phyloP scores from a whole-genome alignment of 768 basidiomycete genomes.

The Dacryopinax spathularia region DNA sequence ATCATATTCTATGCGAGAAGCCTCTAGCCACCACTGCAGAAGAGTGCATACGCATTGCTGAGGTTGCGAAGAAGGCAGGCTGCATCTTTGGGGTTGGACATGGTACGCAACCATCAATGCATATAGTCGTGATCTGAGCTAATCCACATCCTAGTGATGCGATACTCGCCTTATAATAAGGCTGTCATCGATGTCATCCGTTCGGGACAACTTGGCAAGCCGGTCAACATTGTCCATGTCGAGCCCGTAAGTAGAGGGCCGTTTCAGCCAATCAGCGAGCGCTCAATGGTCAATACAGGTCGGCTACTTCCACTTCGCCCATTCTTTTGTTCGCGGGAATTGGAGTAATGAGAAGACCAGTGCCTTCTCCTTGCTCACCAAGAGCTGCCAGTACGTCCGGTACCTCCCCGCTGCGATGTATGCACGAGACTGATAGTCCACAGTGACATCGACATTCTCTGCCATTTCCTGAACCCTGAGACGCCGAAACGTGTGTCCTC shows the following conservation, averaged over 20 bases:
- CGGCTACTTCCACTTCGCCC: constrained; percentile 72
- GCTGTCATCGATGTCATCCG: constrained; percentile 56
- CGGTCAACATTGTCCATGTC: constrained; percentile 70
- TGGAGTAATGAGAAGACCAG: constrained; percentile 58
- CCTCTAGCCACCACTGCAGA: constrained; percentile 68
- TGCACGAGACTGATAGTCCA: neutral
- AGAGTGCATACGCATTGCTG: constrained; percentile 64
- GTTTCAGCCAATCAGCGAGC: neutral
- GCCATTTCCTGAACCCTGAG: constrained; percentile 57
- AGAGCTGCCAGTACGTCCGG: constrained; percentile 72
- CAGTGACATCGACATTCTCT: constrained; percentile 76
- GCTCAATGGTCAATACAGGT: neutral
- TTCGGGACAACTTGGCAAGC: constrained; percentile 56
- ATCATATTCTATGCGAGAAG: constrained; percentile 85
- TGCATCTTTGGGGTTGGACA: constrained; percentile 80
- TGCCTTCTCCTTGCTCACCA: constrained; percentile 75
- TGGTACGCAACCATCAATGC: constrained; percentile 32
- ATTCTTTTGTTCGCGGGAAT: constrained; percentile 74
- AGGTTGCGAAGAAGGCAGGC: constrained; percentile 50
- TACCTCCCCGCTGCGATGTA: no score
- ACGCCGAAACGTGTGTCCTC: constrained; percentile 59
- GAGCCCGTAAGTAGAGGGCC: constrained; percentile 48
- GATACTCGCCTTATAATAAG: constrained; percentile 72
- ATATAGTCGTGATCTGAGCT: neutral
- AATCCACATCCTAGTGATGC: constrained; percentile 47